These are phyloP conservation scores for Hypoxylon intermedium DNA, from an alignment of 495 filamentous ascomycete genomes.

Conservation along the genomic window DNA sequence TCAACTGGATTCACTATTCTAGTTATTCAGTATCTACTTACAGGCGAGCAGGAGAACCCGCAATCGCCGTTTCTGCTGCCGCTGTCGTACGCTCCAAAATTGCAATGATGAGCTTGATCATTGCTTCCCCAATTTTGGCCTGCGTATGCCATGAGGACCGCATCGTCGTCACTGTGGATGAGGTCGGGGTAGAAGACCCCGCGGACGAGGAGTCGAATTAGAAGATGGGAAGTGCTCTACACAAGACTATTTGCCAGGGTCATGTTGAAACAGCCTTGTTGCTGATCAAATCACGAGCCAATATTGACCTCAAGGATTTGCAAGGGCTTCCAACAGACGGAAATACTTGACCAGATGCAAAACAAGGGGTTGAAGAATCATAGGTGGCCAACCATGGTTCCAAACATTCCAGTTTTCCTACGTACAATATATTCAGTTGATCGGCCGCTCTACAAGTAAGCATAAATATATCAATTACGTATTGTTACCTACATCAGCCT, in stretches of 20 bases:
- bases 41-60: too few relatives aligned
- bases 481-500: too few relatives aligned
- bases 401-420: background rate
- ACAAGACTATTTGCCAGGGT: background rate
- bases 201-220: background rate
- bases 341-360: background rate
- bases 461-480: too few relatives aligned
- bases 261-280: background rate
- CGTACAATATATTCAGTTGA: background rate
- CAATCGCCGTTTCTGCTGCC: too few relatives aligned
- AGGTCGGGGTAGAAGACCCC: background rate
- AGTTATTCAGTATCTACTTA: too few relatives aligned
- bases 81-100: too few relatives aligned
- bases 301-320: background rate
- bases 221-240: background rate
- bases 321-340: background rate
- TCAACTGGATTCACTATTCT: too few relatives aligned
- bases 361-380: background rate
- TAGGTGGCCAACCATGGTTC: background rate
- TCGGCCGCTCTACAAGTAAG: constrained; percentile 5
- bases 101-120: too few relatives aligned
- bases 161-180: too few relatives aligned
- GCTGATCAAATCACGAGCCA: background rate
- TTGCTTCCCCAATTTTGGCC: too few relatives aligned
- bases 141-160: too few relatives aligned